Evolutionary conservation across 108 stramenopile species (phyloP).

Genomic region (Skeletonema potamos): DNA sequence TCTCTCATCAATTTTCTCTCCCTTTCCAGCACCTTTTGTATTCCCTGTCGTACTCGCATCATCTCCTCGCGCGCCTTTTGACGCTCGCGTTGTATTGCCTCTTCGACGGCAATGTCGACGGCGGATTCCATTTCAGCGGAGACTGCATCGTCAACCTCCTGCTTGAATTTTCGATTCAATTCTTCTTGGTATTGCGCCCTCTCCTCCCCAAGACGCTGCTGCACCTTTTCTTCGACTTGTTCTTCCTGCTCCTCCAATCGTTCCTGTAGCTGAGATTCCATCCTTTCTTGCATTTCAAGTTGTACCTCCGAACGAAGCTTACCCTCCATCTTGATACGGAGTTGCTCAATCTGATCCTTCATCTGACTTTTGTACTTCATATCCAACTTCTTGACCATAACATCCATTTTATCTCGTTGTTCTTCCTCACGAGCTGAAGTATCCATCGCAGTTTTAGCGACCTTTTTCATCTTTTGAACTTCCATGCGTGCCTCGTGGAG

Average conservation of each 20-base stretch:
- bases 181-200: conserved; percentile 5
- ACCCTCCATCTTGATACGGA: conserved; percentile 11
- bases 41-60: conserved; percentile 26
- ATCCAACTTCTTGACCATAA: conserved; percentile 16
- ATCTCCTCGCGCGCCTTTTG: conserved; percentile 28
- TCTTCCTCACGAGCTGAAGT: neutral
- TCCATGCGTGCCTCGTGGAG: conserved; percentile 42
- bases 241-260: neutral
- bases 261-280: neutral
- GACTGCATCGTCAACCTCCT: conserved; percentile 16
- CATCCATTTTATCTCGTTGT: conserved; percentile 26
- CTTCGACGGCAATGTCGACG: conserved; percentile 14
- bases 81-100: conserved; percentile 11
- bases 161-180: conserved; percentile 4
- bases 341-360: conserved; percentile 31
- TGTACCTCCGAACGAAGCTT: conserved; percentile 13
- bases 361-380: conserved; percentile 39
- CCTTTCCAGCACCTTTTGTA: conserved; percentile 34
- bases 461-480: conserved; percentile 19
- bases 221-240: neutral
- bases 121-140: conserved; percentile 9
- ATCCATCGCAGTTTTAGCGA: neutral
- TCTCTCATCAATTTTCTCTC: conserved; percentile 47
- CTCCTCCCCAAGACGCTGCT: neutral
- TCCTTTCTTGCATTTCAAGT: conserved; percentile 3